phyloP scores from a whole-genome alignment of 176 grass and related monocot genomes.

The Aegilops tauschii region DNA sequence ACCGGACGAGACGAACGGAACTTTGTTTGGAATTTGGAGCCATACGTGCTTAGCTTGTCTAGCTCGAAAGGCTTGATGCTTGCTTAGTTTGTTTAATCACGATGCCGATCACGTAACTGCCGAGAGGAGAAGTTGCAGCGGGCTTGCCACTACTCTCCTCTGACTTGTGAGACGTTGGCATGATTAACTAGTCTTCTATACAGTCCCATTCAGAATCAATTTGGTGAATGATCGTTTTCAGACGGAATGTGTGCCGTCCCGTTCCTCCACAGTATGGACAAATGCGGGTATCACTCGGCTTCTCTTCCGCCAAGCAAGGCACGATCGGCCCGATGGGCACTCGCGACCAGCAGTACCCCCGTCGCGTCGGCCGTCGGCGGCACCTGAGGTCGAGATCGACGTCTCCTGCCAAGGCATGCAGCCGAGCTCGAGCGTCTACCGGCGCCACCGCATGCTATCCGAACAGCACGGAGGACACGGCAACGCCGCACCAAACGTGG shows the following conservation, averaged over 20 bases:
- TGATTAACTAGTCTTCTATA: no score
- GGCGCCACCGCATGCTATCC: background rate
- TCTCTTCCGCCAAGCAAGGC: background rate
- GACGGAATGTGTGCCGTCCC: no score
- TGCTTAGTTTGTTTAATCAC: background rate
- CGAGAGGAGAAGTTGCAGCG: background rate
- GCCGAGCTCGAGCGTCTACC: background rate
- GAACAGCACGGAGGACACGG: background rate
- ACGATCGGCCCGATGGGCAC: background rate
- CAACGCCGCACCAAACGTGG: slow-evolving; percentile 2
- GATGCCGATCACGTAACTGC: background rate
- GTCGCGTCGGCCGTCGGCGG: background rate
- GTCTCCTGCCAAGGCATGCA: no score
- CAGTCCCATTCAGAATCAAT: background rate
- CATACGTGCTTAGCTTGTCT: background rate
- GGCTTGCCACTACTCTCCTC: no score
- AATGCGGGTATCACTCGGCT: background rate
- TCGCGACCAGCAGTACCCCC: background rate
- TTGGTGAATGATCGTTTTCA: background rate
- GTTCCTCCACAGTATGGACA: background rate
- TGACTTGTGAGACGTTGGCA: no score
- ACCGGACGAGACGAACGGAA: background rate
- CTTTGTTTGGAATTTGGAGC: background rate
- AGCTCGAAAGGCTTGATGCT: background rate
- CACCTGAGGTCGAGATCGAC: background rate